A percentile compares a stretch with the other conserved stretches of the same genome.
Evolutionary conservation across 768 basidiomycete species (phyloP).

Genomic region (Brasilioporus rufonigricans): DNA sequence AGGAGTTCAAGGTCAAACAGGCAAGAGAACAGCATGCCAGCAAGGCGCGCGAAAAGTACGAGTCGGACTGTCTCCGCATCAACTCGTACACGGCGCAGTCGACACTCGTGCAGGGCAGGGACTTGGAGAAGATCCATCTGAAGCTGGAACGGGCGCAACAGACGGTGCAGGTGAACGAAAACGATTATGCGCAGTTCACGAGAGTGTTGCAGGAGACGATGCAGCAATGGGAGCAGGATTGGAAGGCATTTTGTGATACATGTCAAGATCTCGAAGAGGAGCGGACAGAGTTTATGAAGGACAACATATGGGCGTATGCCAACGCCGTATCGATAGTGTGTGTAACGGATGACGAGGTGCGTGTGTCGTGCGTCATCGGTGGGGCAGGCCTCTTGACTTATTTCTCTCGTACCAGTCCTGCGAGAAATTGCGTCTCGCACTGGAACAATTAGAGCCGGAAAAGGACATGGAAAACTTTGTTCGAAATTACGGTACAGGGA

Average conservation of each 20-base stretch:
- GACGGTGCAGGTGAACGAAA: conserved; percentile 87
- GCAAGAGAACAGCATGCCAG: conserved; percentile 81
- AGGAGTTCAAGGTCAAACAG: conserved; percentile 86
- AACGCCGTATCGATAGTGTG: conserved; percentile 96
- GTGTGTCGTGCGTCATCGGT: conserved; percentile 23
- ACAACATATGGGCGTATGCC: conserved; percentile 93
- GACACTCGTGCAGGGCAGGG: conserved; percentile 88
- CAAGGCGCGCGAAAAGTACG: conserved; percentile 92
- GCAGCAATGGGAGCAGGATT: conserved; percentile 86
- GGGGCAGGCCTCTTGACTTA: not conserved
- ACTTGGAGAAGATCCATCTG: conserved; percentile 83
- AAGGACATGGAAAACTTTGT: conserved; percentile 91
- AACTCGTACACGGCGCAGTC: conserved; percentile 93
- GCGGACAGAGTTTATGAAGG: conserved; percentile 91
- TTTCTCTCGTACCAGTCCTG: conserved; percentile 61
- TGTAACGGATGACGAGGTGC: conserved; percentile 91
- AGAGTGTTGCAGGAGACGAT: conserved; percentile 75
- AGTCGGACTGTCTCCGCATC: conserved; percentile 87
- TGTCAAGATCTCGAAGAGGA: conserved; percentile 97
- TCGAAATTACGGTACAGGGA: conserved; percentile 83
- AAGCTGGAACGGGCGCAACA: conserved; percentile 88
- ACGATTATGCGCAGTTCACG: conserved; percentile 88
- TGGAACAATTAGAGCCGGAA: conserved; percentile 87
- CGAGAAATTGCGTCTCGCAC: conserved; percentile 79
- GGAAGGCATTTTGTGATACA: conserved; percentile 92